Base-by-base conservation (phyloP, 1,139 yeast genomes). In the Arxiozyma telluris region DNA sequence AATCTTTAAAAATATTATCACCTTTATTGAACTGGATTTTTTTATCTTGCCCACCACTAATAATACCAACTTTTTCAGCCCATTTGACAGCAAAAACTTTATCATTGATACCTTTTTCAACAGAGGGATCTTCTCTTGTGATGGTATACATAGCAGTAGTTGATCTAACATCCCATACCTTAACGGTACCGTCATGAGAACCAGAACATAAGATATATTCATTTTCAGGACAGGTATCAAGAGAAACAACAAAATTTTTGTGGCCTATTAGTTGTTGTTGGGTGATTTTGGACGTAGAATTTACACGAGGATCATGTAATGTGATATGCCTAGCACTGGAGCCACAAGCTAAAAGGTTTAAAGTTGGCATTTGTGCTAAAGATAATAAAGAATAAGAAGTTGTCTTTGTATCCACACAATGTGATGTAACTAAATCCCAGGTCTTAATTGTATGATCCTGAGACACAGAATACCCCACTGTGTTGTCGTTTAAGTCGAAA, bases 301-400 rank as follows among this genome's bases (percentile, higher is more conserved):
- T 72, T 8, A 73, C 74, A 69, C 98, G 80, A 53, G 98, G 98
- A 70, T 93, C 99, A 68, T 89, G 96, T 59, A 91, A 76, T 58
- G 90, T 85, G 61, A 93, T 90, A 70, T 91, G 98, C 71, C 98
- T 87, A 21, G 97, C 97, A 17, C 96, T 86, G 4, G 97, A 90
- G 22, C 99, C 99, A 54, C 94, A 81, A 9, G 93, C 96, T 52
- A 94, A 74, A 56, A 93, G 75, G 59, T 84, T 81, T 57, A 81
- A 74, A 57, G 75, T 75, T 27, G 88, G 82, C 57, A 93, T 73
- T 59, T 84, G 84, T 47, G 84, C 76, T 47, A 91, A 73, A 1
- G 96, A 86, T 50, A 91, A 77, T 58, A 93, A 76, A 9, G 98
- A 84, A 71, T 80, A 90, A n/a, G 93, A 87, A 0, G 98, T 90